Evolutionary conservation across 1,139 yeast species (phyloP), one percentile per base, ranked within the genome.

Genomic region (Candida neerlandica): DNA sequence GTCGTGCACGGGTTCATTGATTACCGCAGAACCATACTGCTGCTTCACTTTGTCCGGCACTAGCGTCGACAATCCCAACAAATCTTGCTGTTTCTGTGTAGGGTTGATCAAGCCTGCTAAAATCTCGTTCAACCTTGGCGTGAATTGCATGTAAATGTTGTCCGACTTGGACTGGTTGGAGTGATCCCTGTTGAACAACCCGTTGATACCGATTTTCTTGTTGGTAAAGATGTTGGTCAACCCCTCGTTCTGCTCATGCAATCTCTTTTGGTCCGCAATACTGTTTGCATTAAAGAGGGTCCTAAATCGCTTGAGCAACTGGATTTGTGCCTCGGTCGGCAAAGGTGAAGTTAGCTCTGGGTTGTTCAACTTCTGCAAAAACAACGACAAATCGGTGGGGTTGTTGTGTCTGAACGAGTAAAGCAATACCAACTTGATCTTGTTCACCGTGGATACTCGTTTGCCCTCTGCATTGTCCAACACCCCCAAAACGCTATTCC

Each of bases 111-210:
- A 55, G 23, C 53, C 54, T 11, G 58, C 57, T 51, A 75, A 59
- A n/a, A 70, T 60, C 26, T 66, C 70, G 50, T 85, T 85, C 43
- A 94, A 66, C 51, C 89, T 75, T 5, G 99, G 97, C 41, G 82
- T 77, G 63, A 92, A 96, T 62, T 80, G 86, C 79, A 81, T 78
- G 63, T 73, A 81, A 26, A 80, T 72, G 54, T 81, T 81, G 52
- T 80, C 82, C 21, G 70, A 71, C 37, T 66, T 64, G 12, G 65
- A 58, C 33, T 60, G 58, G 9, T 44, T 12, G 39, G 59, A 51
- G 29, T 59, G 52, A 33, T 57, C 51, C 42, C 64, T 62, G 46
- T 65, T 64, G 46, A 68, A 66, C 34, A 68, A 58, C 41, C 56
- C 65, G 43, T 63, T 60, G 34, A 67, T 60, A 38, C 61, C 65